A percentile compares a stretch with the other conserved stretches of the same genome.
These are phyloP conservation scores for Mucor racemosus DNA, from an alignment of 371 early-diverging fungal genomes.

Conservation along the genomic window DNA sequence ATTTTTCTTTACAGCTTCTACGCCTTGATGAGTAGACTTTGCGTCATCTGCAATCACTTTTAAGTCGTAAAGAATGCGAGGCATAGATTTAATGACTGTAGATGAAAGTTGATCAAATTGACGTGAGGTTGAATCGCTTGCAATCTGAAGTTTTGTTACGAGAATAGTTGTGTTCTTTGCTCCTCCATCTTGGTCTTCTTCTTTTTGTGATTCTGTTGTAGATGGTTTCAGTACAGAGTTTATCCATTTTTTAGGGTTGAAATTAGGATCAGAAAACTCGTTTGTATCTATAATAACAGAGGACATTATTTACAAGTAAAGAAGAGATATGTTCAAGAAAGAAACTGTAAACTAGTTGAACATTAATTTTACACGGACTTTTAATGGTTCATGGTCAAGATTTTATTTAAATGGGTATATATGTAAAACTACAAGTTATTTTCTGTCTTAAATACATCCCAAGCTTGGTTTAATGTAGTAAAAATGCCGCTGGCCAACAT, in stretches of 20 bases:
- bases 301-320: slow-evolving; percentile 17
- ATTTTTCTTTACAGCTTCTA: slow-evolving; percentile 53
- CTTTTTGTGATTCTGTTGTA: background rate
- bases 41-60: slow-evolving; percentile 66
- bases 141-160: slow-evolving; percentile 63
- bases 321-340: background rate
- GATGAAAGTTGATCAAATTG: slow-evolving; percentile 57
- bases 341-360: background rate
- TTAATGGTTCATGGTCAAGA: too few species aligned
- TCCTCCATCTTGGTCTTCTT: slow-evolving; percentile 16
- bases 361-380: too few species aligned
- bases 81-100: slow-evolving; percentile 59
- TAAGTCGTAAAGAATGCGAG: slow-evolving; percentile 69
- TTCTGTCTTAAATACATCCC: slow-evolving; percentile 75
- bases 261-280: slow-evolving; percentile 50
- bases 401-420: slow-evolving; percentile 3
- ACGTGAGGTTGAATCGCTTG: slow-evolving; percentile 56
- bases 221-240: slow-evolving; percentile 49
- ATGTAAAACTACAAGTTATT: slow-evolving; percentile 36
- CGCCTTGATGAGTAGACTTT: slow-evolving; percentile 49
- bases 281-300: slow-evolving; percentile 28
- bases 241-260: slow-evolving; percentile 71
- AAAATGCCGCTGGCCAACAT: slow-evolving; percentile 92
- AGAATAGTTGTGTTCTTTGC: slow-evolving; percentile 56
- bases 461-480: slow-evolving; percentile 89